Base-by-base conservation (phyloP, 2,329 filamentous ascomycete species). In the Neodidymelliopsis sp. region DNA sequence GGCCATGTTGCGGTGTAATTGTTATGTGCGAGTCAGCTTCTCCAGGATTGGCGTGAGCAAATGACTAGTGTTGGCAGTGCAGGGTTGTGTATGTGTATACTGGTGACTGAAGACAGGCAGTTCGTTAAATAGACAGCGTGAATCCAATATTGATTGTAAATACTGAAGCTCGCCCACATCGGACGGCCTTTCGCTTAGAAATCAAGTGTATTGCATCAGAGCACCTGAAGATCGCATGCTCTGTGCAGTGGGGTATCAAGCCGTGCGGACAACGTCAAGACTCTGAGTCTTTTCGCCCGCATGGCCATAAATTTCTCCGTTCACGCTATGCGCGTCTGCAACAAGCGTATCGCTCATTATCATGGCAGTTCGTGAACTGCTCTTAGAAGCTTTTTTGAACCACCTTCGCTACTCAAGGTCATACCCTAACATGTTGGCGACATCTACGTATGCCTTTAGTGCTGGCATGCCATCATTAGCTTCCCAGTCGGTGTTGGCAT, bases 171-270 rank as follows among this genome's bases (percentile, higher is more conserved):
- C 16, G 28, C 39, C 36, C 47, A 33, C 36, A 15, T 42, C 40
- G 28, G 47, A 33, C 28, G 30, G 41, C 10, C 4, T 29, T 31
- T 35, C 25, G 63, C 49, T 66, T 65, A 63, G 52, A 61, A 67
- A 66, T 66, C 65, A 62, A 48, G 44, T 24, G 4, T 36, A 61
- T 59, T 54, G 58, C 59, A 61, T 59, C 59, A 57, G 53, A 11
- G 31, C 46, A 39, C 45, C 15, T 36, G 28, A 27, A 29, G 31
- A 58, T 54, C 24, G 44, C 49, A 57, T 48, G 47, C 47, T 53
- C 19, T 19, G 11, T 45, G 39, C 23, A 16, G 55, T 54, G 60
- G 62, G 58, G 53, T 59, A 55, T 43, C 23, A n/a, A 38, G 22
- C 15, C 12, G 12, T 27, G 24, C 24, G 12, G 24, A 27, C 24